Evolutionary conservation across 2,329 filamentous ascomycete species (phyloP), one percentile per base, ranked within the genome.

Genomic region (Cordyceps fumosorosea): DNA sequence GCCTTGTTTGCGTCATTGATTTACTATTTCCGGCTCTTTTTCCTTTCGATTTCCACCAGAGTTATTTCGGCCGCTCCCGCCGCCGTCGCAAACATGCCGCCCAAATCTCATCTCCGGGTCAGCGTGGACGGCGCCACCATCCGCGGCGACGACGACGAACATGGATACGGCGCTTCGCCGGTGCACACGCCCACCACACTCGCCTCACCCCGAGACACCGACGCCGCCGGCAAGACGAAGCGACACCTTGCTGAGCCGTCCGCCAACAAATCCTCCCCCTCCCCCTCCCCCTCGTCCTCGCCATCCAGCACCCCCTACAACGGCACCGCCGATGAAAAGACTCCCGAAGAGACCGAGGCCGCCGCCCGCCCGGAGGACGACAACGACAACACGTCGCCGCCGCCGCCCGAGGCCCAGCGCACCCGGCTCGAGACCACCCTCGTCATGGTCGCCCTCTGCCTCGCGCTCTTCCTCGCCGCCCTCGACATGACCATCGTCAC

Each of bases 401-500:
- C 16, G 20, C 44, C 72, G 5, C 73, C 74, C 6, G 75, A 77
- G 62, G 71, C 71, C 45, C 62, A 66, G 22, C 72, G 77, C 56
- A 78, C 76, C 8, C 72, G 68, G 47, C 62, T 76, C 14, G 67
- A 79, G 68, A 78, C 74, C 8, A 64, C 71, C 53, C 69, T 79
- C 56, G 68, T 79, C 67, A 74, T 79, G 66, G 68, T 74, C 3
- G 76, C 76, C 12, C 69, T 79, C n/a, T 76, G 75, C 56, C 68
- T 76, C 40, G 72, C 76, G 1, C 73, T 84, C 20, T 83, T 84
- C 70, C 76, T 84, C 40, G 81, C 81, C 2, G 81, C 82, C 0
- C 75, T 84, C 58, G 82, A 84, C 67, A 75, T 80, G 57, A 88
- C 85, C 34, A 87, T 89, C 69, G 78, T 90, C 66, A 81, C 87